phyloP scores from a whole-genome alignment of 2,329 filamentous ascomycete genomes.

The Passalora sequoiae region DNA sequence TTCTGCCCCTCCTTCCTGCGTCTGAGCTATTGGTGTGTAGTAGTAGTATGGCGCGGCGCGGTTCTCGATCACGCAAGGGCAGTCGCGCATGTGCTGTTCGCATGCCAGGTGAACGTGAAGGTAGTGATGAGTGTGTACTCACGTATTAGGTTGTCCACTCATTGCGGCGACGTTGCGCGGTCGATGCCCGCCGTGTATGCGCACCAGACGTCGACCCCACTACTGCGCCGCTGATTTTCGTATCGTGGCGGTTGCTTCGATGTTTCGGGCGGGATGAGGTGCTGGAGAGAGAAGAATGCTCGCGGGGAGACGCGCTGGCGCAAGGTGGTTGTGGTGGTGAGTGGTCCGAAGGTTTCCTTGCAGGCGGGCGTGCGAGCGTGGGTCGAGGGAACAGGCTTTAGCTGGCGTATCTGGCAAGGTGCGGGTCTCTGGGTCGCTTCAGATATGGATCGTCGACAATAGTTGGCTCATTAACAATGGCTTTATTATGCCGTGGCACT shows the following conservation, averaged over 20 bases:
- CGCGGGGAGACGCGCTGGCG: background rate
- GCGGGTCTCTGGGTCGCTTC: no score
- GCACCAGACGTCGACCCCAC: background rate
- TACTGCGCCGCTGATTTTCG: background rate
- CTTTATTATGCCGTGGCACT: no score
- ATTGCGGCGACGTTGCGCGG: background rate
- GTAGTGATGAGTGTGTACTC: background rate
- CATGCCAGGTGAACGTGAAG: background rate
- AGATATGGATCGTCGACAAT: no score
- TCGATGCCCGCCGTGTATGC: background rate
- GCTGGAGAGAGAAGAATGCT: background rate
- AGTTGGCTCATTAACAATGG: no score
- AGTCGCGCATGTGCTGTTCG: background rate
- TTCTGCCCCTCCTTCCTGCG: background rate
- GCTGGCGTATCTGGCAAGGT: no score
- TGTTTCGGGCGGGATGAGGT: background rate
- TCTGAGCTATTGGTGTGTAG: background rate
- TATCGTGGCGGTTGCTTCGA: background rate
- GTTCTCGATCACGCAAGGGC: background rate
- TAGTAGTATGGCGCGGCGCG: background rate
- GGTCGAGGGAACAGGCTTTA: no score
- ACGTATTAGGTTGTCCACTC: conserved; percentile 3
- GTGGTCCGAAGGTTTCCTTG: background rate
- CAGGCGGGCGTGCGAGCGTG: background rate
- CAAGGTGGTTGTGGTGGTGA: background rate